phyloP scores from a whole-genome alignment of 2,329 filamentous ascomycete genomes.

The Pseudofabraea citricarpa region DNA sequence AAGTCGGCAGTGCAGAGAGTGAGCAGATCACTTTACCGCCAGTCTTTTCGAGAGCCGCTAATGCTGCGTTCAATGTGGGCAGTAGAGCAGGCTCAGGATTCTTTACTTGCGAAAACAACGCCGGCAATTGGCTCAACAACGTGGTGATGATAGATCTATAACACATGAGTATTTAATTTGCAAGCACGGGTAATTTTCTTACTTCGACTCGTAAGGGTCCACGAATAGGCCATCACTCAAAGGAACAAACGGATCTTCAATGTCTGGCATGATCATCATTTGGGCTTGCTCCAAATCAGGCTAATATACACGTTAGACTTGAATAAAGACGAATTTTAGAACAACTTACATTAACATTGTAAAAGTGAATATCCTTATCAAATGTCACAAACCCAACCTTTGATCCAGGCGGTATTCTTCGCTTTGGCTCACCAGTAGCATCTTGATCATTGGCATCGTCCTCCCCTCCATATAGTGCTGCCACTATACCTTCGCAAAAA shows the following conservation, averaged over 20 bases:
- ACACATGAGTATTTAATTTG: conserved; percentile 4
- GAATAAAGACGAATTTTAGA: background rate
- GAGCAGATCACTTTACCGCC: conserved; percentile 92
- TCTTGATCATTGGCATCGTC: conserved; percentile 42
- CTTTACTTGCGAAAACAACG: conserved; percentile 82
- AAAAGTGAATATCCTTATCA: conserved; percentile 96
- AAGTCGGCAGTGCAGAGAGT: conserved; percentile 81
- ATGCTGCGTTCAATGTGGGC: conserved; percentile 75
- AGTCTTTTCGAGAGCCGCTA: conserved; percentile 78
- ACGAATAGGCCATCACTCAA: conserved; percentile 90
- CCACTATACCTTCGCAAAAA: conserved; percentile 83
- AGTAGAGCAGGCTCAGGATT: conserved; percentile 87
- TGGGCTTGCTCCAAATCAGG: conserved; percentile 78
- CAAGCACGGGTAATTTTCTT: conserved; percentile 19
- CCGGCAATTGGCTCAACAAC: conserved; percentile 78
- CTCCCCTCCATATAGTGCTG: conserved; percentile 74
- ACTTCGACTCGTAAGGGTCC: conserved; percentile 85
- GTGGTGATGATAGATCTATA: conserved; percentile 70
- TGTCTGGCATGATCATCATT: conserved; percentile 97
- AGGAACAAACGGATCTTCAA: conserved; percentile 94
- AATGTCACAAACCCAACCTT: conserved; percentile 95
- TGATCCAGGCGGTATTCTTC: conserved; percentile 67
- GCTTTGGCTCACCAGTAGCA: conserved; percentile 38
- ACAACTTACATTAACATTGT: conserved; percentile 76
- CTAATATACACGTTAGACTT: conserved; percentile 34